Evolutionary conservation across 2,329 filamentous ascomycete species (phyloP), one percentile per base, ranked within the genome.

Genomic region (Cylindrodendrum hubeiense): DNA sequence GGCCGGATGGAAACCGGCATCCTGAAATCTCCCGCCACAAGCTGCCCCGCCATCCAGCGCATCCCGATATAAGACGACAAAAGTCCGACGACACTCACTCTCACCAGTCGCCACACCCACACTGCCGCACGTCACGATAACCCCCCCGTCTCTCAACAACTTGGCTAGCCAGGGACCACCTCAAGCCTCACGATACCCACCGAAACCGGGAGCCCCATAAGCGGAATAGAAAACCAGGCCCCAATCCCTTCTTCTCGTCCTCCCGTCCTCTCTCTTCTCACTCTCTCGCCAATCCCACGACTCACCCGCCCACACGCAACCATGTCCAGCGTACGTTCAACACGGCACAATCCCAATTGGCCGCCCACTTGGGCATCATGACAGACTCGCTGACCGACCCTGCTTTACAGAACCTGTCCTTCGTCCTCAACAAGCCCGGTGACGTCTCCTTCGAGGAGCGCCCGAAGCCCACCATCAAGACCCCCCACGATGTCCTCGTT

Each of bases 351-450:
- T 21, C 37, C 39, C 37, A 13, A 24, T 26, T 19, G 6, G 15
- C 13, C 53, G 6, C 19, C 34, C 41, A 21, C 37, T 34, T 15
- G n/a, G 26, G n/a, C 15, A 24, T 7, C 19, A 5, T 21, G 19
- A 28, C 24, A 33, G 49, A 47, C 3, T 21, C 33, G 53, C 66
- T 70, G 41, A 71, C 67, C 7, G 21, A 7, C 13, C 24, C 37
- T 41, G 9, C 33, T 49, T 24, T 37, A n/a, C 72, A 93, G 92
- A 96, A 96, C 80, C 89, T 91, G 71, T 96, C 93, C 58, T 96
- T 96, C 82, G 84, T 97, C 78, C 92, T 97, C 74, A 89, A 95
- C 81, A 91, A 92, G 73, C 86, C 90, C 66, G 86, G 89, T 78
- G 86, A 91, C 73, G 91, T 97, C 74, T 83, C 84, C 68, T 97